These are phyloP conservation scores for Chaetomiaceae sp. DNA, from an alignment of 2,329 filamentous ascomycete genomes.

Conservation along the genomic window DNA sequence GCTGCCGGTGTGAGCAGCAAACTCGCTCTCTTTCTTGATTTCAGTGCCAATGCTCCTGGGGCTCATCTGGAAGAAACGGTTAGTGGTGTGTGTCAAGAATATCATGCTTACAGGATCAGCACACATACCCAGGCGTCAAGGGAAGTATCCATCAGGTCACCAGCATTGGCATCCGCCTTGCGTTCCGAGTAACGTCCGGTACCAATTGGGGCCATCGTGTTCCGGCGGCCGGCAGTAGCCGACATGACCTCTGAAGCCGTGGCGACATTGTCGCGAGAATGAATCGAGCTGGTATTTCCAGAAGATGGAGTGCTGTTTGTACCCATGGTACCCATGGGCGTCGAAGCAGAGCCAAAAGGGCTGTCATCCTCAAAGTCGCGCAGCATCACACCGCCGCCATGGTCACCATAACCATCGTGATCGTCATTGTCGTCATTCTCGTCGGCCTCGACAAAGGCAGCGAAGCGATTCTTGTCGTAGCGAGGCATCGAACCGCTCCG, in stretches of 20 bases:
- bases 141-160: neutral
- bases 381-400: slow-evolving; percentile 15
- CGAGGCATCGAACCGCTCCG: neutral
- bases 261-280: neutral
- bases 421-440: slow-evolving; percentile 2
- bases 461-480: neutral
- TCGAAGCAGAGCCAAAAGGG: neutral
- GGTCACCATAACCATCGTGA: neutral
- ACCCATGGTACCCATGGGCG: neutral
- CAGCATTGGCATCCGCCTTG: neutral
- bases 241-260: neutral
- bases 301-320: neutral
- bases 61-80: too few species aligned
- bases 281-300: neutral
- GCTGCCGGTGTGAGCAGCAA: neutral
- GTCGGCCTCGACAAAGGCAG: slow-evolving; percentile 3
- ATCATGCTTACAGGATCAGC: neutral
- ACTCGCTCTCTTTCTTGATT: neutral
- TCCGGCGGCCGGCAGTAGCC: neutral
- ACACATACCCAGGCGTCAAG: slow-evolving; percentile 3
- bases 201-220: slow-evolving; percentile 14
- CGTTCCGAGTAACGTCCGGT: slow-evolving; percentile 1
- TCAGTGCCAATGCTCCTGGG: neutral
- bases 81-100: too few species aligned
- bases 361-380: slow-evolving; percentile 13